Conservation (phyloP, 1,139 yeast species). For the Lodderomyces oxycetoniae region DNA sequence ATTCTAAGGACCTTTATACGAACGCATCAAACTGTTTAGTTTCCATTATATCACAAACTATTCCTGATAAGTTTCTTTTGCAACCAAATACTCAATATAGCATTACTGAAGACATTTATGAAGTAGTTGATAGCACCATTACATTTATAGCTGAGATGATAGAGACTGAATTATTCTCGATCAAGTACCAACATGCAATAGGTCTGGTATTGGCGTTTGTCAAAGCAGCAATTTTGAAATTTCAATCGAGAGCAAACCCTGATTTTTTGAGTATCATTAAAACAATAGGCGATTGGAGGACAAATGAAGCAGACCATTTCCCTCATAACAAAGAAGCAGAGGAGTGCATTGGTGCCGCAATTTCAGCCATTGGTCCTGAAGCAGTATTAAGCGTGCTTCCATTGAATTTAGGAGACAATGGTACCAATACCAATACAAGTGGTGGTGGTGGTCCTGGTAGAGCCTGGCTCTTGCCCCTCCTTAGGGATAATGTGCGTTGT, state of each 20-base stretch:
- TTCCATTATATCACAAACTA: constrained; percentile 63
- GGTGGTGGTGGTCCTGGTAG: constrained; percentile 55
- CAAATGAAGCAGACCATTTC: constrained; percentile 64
- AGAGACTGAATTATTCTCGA: constrained; percentile 57
- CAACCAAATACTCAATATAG: constrained; percentile 41
- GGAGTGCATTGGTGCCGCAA: constrained; percentile 70
- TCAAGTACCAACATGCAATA: constrained; percentile 75
- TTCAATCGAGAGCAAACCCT: constrained; percentile 68
- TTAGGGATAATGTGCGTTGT: constrained; percentile 78
- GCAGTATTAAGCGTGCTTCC: constrained; percentile 72
- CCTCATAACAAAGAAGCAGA: constrained; percentile 80
- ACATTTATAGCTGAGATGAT: constrained; percentile 46
- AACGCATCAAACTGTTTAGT: constrained; percentile 86
- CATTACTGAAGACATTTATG: constrained; percentile 44
- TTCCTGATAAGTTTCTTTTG: constrained; percentile 57
- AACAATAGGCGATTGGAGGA: constrained; percentile 81
- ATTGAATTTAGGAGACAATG: constrained; percentile 47
- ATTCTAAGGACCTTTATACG: constrained; percentile 58
- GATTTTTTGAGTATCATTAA: constrained; percentile 63
- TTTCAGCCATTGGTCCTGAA: constrained; percentile 82
- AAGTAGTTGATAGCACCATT: constrained; percentile 52
- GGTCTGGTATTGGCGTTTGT: constrained; percentile 69
- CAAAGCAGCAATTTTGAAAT: constrained; percentile 57
- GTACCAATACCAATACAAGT: constrained; percentile 20
- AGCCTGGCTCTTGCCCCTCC: constrained; percentile 92